Evolutionary conservation across 306 rosid species (phyloP), one percentile per base, ranked within the genome.

Genomic region (Acacia crassicarpa): DNA sequence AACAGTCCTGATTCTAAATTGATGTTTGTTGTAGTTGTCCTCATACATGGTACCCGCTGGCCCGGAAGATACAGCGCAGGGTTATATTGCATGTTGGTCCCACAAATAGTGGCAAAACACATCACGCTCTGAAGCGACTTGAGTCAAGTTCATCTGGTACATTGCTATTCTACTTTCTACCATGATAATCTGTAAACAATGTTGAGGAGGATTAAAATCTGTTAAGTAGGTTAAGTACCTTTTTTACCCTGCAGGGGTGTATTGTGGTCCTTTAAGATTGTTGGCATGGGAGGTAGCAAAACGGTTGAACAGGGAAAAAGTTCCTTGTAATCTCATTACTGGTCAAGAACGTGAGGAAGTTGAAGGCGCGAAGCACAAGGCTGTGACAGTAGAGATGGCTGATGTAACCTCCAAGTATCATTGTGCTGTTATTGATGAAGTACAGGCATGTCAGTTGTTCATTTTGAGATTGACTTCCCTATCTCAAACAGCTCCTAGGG

Each of bases 321-420:
- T 95, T 79, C 97, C 93, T 38, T 95, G 98, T 80, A 88, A 93
- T 81, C 92, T 95, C 72, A 80, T 95, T 74, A 95, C 97, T 2
- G 98, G 99, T 83, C 98, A 93, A 82, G 99, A 95, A 84, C 90
- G 90, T 86, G 98, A 90, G 35, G 91, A 91, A 86, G 86, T 89
- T 73, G 97, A 93, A 15, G 96, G 97, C 82, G 98, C 99, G 48
- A 90, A 89, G 23, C 98, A 95, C 84, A 92, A 74, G 91, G 90
- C 98, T 79, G 97, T 88, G 79, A 95, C 97, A 32, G 98, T 95
- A 89, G 99, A 95, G 86, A 95, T 95, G 98, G 99, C 97, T 82
- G 96, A 92, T 82, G 93, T 95, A 81, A 83, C 93, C 48, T 78
- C 93, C 58, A 77, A 80, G 40, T 92, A 93, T 82, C 84, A 86